phyloP scores from a whole-genome alignment of 495 filamentous ascomycete species.

The Aspergillus incahuasiensis region DNA sequence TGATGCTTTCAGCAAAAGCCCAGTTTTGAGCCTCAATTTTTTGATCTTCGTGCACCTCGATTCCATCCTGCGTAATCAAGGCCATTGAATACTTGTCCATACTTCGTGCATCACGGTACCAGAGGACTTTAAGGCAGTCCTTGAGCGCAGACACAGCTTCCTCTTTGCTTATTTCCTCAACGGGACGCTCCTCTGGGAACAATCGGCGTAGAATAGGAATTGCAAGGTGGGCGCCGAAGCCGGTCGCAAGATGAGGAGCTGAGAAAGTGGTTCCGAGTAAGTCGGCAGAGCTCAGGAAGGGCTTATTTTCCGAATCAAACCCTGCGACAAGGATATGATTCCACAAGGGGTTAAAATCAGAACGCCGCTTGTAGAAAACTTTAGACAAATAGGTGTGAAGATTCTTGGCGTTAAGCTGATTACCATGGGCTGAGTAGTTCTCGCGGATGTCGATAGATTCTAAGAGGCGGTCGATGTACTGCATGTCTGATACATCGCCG shows the following conservation, averaged over 20 bases:
- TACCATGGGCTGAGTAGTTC: slow-evolving; percentile 63
- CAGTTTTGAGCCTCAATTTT: slow-evolving; percentile 82
- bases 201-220: slow-evolving; percentile 81
- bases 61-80: slow-evolving; percentile 71
- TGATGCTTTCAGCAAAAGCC: slow-evolving; percentile 89
- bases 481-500: slow-evolving; percentile 97
- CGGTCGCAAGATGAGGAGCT: slow-evolving; percentile 82
- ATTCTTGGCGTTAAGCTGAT: slow-evolving; percentile 77
- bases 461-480: slow-evolving; percentile 89
- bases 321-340: slow-evolving; percentile 90
- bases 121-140: slow-evolving; percentile 97
- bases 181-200: slow-evolving; percentile 74
- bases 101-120: slow-evolving; percentile 93
- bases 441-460: slow-evolving; percentile 81
- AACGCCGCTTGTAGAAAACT: slow-evolving; percentile 89
- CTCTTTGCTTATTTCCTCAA: slow-evolving; percentile 66
- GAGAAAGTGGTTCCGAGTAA: slow-evolving; percentile 89
- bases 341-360: slow-evolving; percentile 96
- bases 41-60: slow-evolving; percentile 79
- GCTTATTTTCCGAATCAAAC: slow-evolving; percentile 70
- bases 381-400: slow-evolving; percentile 94
- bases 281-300: slow-evolving; percentile 87
- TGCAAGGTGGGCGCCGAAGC: slow-evolving; percentile 89
- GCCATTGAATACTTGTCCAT: slow-evolving; percentile 88
- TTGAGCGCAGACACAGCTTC: slow-evolving; percentile 72